These are phyloP conservation scores for Emericellopsis atlantica DNA, from an alignment of 2,329 filamentous ascomycete species.

Conservation along the genomic window DNA sequence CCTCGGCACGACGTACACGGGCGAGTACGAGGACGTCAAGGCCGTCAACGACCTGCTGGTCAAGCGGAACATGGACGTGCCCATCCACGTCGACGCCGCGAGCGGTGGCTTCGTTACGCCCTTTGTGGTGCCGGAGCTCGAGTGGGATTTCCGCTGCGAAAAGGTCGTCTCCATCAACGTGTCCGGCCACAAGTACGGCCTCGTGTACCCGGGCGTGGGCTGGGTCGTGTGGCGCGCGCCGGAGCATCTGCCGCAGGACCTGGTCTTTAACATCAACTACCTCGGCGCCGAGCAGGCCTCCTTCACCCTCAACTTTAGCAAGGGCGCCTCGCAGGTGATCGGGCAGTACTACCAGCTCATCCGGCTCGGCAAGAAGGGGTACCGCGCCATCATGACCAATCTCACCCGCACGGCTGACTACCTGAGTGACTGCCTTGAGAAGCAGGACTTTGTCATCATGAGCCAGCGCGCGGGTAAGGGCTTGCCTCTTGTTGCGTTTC, in stretches of 20 bases:
- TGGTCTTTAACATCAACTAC: slow-evolving; percentile 99
- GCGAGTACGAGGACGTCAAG: slow-evolving; percentile 91
- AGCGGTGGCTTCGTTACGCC: slow-evolving; percentile 88
- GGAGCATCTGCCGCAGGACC: slow-evolving; percentile 75
- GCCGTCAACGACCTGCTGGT: slow-evolving; percentile 78
- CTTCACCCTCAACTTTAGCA: slow-evolving; percentile 95
- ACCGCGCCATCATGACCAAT: slow-evolving; percentile 88
- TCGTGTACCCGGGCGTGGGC: slow-evolving; percentile 81
- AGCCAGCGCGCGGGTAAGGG: slow-evolving; percentile 66
- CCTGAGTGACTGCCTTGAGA: slow-evolving; percentile 58
- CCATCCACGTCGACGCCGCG: slow-evolving; percentile 90
- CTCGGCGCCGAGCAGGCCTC: slow-evolving; percentile 89
- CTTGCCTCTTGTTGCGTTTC: slow-evolving; percentile 82
- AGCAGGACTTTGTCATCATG: slow-evolving; percentile 78
- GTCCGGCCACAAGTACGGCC: slow-evolving; percentile 74
- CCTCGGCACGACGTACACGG: slow-evolving; percentile 86
- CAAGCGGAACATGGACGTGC: slow-evolving; percentile 61
- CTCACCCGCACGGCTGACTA: slow-evolving; percentile 84
- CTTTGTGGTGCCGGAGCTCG: slow-evolving; percentile 70
- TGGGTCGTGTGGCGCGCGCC: slow-evolving; percentile 85
- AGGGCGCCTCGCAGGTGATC: slow-evolving; percentile 87
- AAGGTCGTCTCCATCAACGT: slow-evolving; percentile 91
- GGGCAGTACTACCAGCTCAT: slow-evolving; percentile 98
- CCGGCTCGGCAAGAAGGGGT: slow-evolving; percentile 83
- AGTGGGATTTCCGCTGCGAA: slow-evolving; percentile 86